Percentiles rank a stretch among this genome's conserved stretches.
Conservation (phyloP, 805 yeast genomes). For the Spathaspora girioi region DNA sequence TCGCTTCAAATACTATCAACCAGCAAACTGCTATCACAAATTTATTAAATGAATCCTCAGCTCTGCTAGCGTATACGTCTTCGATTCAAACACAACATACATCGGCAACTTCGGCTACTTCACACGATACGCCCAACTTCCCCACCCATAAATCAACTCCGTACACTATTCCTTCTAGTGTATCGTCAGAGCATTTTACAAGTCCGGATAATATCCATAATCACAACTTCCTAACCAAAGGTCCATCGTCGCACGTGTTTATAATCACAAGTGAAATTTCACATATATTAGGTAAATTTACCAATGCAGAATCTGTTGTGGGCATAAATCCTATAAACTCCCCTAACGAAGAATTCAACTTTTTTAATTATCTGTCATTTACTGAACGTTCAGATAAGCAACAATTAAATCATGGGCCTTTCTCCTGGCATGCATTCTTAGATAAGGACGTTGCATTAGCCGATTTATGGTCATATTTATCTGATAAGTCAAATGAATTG, state of each 20-base stretch:
- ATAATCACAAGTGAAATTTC: slow-evolving; percentile 2
- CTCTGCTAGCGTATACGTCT: not conserved
- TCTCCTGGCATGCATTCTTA: slow-evolving; percentile 45
- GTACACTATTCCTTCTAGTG: not conserved
- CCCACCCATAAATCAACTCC: not conserved
- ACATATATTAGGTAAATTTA: not conserved
- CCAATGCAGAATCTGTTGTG: slow-evolving; percentile 1
- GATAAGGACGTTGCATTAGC: slow-evolving; percentile 38
- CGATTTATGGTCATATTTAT: slow-evolving; percentile 8
- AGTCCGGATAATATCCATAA: not conserved
- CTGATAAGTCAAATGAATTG: slow-evolving; percentile 3
- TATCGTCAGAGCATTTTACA: not conserved
- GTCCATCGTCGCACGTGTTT: not conserved
- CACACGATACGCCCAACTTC: not conserved
- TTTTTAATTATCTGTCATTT: slow-evolving; percentile 42
- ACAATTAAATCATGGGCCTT: slow-evolving; percentile 48
- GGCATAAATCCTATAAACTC: slow-evolving; percentile 21
- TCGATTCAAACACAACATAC: not conserved
- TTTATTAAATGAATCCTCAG: not conserved
- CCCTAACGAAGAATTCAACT: slow-evolving; percentile 33
- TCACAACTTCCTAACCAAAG: not conserved
- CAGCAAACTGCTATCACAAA: not conserved
- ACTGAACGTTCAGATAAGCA: slow-evolving; percentile 28
- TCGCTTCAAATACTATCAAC: not conserved
- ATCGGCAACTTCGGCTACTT: not conserved